Base-by-base conservation (phyloP, 306 rosid species). In the Sicyos edulis region DNA sequence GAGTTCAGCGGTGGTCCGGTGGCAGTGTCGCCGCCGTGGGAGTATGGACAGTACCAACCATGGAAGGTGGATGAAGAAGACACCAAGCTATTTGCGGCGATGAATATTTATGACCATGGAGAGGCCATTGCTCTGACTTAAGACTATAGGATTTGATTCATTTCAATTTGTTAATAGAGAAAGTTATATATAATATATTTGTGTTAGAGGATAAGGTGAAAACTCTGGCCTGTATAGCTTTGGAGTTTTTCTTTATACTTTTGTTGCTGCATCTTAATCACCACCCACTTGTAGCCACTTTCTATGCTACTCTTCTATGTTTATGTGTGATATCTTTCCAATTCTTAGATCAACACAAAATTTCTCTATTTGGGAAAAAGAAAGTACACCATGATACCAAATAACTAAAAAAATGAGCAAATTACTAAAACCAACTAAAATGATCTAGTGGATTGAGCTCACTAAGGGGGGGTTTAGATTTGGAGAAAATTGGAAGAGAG, bases 11-110 rank as follows among this genome's bases (percentile, higher is more conserved):
- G 84, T 68, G 85, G 87, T 62, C 51, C 77, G n/a, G 53, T 81
- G 70, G 71, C 79, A 63, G 65, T 78, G 26, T 74, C 85, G 69
- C 73, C 85, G 42, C 71, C 85, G 37, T 86, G 90, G 96, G 91
- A 85, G 60, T 86, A 83, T 72, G 79, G 79, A 50, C 73, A 85
- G 21, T 86, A 92, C 47, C 75, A 84, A 1, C 83, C 85, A 12
- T 88, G 96, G 88, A 84, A 71, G 79, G 81, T 88, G 88, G 95
- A 72, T 70, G 89, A 85, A 74, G 86, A 88, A 53, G 88, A 84
- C 74, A 85, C 78, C 65, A 82, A 78, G 61, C 44, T 80, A 80
- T 74, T 83, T 82, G 83, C 89, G 2, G 21, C 49, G 40, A 47
- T 42, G 53, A 70, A 70, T 51, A 10, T 37, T n/a, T 50, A 50